A percentile compares a stretch with the other conserved stretches of the same genome.
These are phyloP conservation scores for Venturia asperata DNA, from an alignment of 2,329 filamentous ascomycete species.

Conservation along the genomic window DNA sequence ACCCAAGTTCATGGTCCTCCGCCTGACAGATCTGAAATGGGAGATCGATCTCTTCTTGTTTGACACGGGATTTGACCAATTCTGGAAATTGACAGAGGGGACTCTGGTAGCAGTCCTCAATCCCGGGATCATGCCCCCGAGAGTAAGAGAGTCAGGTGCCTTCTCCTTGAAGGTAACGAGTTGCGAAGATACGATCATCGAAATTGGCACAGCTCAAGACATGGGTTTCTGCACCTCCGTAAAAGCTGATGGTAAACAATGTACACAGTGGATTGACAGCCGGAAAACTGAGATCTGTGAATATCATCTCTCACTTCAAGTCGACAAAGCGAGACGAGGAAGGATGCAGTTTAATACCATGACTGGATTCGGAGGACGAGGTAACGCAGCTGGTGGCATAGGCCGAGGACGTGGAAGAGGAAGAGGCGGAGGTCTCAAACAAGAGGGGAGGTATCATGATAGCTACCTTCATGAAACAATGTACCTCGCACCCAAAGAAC, in stretches of 20 bases:
- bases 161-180: conserved; percentile 83
- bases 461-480: conserved; percentile 47
- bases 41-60: conserved; percentile 91
- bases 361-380: conserved; percentile 41
- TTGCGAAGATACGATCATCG: conserved; percentile 80
- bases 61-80: conserved; percentile 79
- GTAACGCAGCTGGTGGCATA: conserved; percentile 24
- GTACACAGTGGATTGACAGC: conserved; percentile 78
- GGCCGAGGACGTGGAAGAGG: conserved; percentile 27
- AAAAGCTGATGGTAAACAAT: conserved; percentile 76
- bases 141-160: conserved; percentile 66
- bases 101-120: conserved; percentile 90
- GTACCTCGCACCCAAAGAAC: conserved; percentile 35
- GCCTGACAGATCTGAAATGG: conserved; percentile 79
- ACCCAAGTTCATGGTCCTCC: conserved; percentile 89
- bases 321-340: conserved; percentile 60
- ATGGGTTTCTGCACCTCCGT: conserved; percentile 80
- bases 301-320: conserved; percentile 77
- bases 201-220: conserved; percentile 78
- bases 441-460: conserved; percentile 46
- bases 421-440: conserved; percentile 22
- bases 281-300: conserved; percentile 87
- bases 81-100: conserved; percentile 90
- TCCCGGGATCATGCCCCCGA: conserved; percentile 82
- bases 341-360: conserved; percentile 70